Evolutionary conservation across 1,284 basidiomycete species (phyloP).

Genomic region (Coniferiporia weirii): DNA sequence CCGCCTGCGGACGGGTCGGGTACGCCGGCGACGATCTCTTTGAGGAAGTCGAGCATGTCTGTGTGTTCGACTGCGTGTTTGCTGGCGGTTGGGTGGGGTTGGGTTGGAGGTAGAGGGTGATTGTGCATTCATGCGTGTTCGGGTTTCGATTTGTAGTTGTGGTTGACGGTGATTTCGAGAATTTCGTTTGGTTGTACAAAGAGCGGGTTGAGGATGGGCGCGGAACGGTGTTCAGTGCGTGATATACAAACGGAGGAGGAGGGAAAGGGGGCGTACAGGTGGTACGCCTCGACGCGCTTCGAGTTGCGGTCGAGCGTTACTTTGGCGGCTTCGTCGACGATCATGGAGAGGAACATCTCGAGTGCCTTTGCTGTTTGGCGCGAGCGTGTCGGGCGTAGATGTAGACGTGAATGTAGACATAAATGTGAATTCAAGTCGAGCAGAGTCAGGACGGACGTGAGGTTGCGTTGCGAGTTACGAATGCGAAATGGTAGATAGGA

Average conservation of each 20-base stretch:
- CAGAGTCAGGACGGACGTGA: background rate
- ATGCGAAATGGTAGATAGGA: background rate
- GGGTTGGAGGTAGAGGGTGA: no score
- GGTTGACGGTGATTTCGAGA: no score
- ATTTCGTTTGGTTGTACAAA: no score
- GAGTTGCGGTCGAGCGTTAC: conserved; percentile 79
- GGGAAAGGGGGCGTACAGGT: conserved; percentile 66
- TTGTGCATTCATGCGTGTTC: no score
- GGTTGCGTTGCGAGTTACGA: background rate
- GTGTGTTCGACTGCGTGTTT: conserved; percentile 91
- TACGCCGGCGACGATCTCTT: conserved; percentile 87
- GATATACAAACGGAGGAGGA: background rate
- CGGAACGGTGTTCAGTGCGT: background rate
- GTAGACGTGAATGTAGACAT: background rate
- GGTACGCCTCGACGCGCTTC: conserved; percentile 91
- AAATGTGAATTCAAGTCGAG: background rate
- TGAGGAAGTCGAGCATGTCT: conserved; percentile 92
- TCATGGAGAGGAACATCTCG: conserved; percentile 87
- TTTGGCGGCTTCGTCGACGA: conserved; percentile 82
- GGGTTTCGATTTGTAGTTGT: no score
- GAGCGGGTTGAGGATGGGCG: background rate
- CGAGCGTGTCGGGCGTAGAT: background rate
- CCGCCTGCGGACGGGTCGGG: conserved; percentile 85
- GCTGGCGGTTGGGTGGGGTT: conserved; percentile 37
- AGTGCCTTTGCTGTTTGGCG: conserved; percentile 80